Conservation (phyloP, 2,329 filamentous ascomycete species). For the Ophiocordyceps camponoti-floridani region DNA sequence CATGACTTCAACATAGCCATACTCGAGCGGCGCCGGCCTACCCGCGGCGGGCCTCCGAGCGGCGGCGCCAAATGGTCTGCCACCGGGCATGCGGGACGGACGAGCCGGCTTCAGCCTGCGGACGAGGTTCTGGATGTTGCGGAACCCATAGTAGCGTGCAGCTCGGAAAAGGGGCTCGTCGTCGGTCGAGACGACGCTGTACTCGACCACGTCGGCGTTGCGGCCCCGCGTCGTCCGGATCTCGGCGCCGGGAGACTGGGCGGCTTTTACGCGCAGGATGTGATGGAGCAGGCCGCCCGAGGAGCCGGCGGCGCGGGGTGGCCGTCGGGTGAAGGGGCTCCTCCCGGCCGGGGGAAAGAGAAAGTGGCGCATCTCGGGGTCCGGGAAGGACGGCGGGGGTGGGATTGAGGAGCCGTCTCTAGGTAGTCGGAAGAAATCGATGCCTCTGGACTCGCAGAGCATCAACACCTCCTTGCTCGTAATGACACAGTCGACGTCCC, state of each 20-base stretch:
- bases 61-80: constrained; percentile 38
- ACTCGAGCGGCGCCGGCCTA: constrained; percentile 39
- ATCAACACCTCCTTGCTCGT: constrained; percentile 89
- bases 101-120: constrained; percentile 72
- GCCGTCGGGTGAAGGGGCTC: constrained; percentile 16
- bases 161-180: constrained; percentile 52
- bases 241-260: constrained; percentile 50
- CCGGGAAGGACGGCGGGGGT: constrained; percentile 46
- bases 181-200: constrained; percentile 38
- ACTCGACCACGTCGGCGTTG: constrained; percentile 85
- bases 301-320: constrained; percentile 45
- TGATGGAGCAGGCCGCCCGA: constrained; percentile 83
- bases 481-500: constrained; percentile 96
- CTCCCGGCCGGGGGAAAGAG: constrained; percentile 41
- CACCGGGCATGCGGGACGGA: constrained; percentile 64
- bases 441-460: constrained; percentile 61
- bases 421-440: constrained; percentile 61
- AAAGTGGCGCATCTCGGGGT: constrained; percentile 50
- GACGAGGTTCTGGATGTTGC: constrained; percentile 96
- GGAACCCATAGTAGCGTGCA: constrained; percentile 89
- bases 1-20: constrained; percentile 97
- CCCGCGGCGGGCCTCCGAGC: constrained; percentile 30
- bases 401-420: constrained; percentile 29
- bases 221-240: constrained; percentile 60
- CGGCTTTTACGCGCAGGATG: constrained; percentile 58